Evolutionary conservation across 768 basidiomycete genomes (phyloP).

Genomic region (Boletus tomentosulus): DNA sequence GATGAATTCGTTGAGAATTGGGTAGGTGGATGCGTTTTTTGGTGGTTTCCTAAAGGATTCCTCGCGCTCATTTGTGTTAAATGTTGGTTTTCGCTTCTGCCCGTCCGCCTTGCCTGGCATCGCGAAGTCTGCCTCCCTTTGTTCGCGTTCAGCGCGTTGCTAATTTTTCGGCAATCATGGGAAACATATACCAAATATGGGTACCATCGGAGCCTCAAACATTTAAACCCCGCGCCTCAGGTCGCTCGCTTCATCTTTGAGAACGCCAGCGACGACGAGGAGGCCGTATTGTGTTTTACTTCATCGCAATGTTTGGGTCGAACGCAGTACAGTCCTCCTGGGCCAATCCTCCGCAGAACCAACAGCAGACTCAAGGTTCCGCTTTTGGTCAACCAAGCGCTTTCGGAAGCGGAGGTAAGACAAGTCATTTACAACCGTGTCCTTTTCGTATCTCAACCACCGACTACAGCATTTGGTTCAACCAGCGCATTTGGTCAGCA

Average conservation of each 20-base stretch:
- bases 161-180: slow-evolving; percentile 15
- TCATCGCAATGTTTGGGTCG: slow-evolving; percentile 56
- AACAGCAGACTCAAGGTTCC: slow-evolving; percentile 48
- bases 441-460: slow-evolving; percentile 22
- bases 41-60: slow-evolving; percentile 73
- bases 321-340: slow-evolving; percentile 56
- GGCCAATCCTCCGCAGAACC: slow-evolving; percentile 63
- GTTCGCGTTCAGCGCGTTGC: neutral
- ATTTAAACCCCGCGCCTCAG: slow-evolving; percentile 17
- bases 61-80: slow-evolving; percentile 81
- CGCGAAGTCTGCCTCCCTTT: slow-evolving; percentile 7
- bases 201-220: slow-evolving; percentile 11
- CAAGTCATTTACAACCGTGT: slow-evolving; percentile 27
- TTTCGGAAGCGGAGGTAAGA: slow-evolving; percentile 53
- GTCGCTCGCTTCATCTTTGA: slow-evolving; percentile 11
- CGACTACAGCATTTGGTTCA: slow-evolving; percentile 49
- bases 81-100: slow-evolving; percentile 49
- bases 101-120: slow-evolving; percentile 50
- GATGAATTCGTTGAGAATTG: slow-evolving; percentile 89
- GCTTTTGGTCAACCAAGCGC: slow-evolving; percentile 69
- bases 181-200: slow-evolving; percentile 22
- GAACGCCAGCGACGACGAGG: slow-evolving; percentile 26
- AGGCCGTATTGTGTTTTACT: slow-evolving; percentile 9
- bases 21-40: slow-evolving; percentile 60
- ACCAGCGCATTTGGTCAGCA: slow-evolving; percentile 60